Evolutionary conservation across 768 basidiomycete genomes (phyloP).

Genomic region (Lepiota venenata): DNA sequence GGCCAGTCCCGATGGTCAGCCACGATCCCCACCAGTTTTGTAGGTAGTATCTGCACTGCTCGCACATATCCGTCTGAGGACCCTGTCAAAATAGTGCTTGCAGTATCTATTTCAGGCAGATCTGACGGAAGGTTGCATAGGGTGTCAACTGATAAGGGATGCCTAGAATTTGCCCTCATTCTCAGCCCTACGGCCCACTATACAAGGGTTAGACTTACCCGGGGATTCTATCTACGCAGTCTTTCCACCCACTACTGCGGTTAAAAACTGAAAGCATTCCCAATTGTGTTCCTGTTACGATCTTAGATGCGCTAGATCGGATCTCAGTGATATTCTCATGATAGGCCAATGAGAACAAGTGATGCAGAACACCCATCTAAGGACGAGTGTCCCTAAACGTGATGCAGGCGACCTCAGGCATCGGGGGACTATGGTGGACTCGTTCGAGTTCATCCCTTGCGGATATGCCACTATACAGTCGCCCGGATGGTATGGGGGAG

Average conservation of each 20-base stretch:
- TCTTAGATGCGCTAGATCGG: slow-evolving; percentile 60
- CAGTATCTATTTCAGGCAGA: slow-evolving; percentile 57
- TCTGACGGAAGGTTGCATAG: slow-evolving; percentile 68
- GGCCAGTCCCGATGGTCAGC: slow-evolving; percentile 92
- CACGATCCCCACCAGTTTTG: slow-evolving; percentile 85
- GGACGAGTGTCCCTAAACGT: neutral
- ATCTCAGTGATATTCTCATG: slow-evolving; percentile 11
- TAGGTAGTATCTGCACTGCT: slow-evolving; percentile 84
- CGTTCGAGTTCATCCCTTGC: neutral
- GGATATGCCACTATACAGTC: neutral
- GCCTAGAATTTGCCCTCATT: slow-evolving; percentile 41
- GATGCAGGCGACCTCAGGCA: neutral
- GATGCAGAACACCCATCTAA: neutral
- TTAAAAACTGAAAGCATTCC: slow-evolving; percentile 92
- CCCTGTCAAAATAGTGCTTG: slow-evolving; percentile 78
- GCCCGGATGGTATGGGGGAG: neutral
- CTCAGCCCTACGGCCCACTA: neutral
- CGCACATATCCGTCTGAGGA: slow-evolving; percentile 91
- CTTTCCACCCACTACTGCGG: slow-evolving; percentile 81
- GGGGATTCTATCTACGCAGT: slow-evolving; percentile 88
- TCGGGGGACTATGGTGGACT: neutral
- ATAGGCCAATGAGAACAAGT: too few species aligned
- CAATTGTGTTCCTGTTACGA: slow-evolving; percentile 85
- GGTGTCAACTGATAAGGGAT: slow-evolving; percentile 89
- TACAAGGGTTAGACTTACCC: slow-evolving; percentile 49